Base-by-base conservation (phyloP, 148 eudicot genomes). In the Silene conica region DNA sequence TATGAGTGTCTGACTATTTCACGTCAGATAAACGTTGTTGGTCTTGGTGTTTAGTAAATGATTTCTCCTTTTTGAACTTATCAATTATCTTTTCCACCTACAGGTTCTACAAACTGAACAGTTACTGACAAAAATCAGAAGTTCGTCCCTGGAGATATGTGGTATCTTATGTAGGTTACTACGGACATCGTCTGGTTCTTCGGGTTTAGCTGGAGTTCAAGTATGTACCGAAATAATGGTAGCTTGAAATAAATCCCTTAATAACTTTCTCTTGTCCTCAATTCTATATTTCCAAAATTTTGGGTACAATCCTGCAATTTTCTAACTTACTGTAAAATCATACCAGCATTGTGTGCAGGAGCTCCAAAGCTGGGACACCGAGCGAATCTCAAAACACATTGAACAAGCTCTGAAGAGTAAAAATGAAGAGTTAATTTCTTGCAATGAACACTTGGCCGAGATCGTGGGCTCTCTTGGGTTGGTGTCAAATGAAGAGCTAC, bases 91-190 rank as follows among this genome's bases (percentile, higher is more conserved):
- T 66, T 38, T 77, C 31, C 38, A 6, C 28, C 76, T 69, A 63
- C 89, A 95, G 99, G 91, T 89, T 75, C 63, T 87, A 76, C 87
- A 72, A 81, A 86, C 94, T 79, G 90, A 92, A 79, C 89, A 77
- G 26, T 74, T 87, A 78, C 63, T 95, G 54, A 71, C 78, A 56
- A 86, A 81, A 76, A 89, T 92, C 77, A 91, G 86, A 73, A 87
- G 81, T 20, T 82, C 81, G 76, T 83, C 86, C 62, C 76, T 86
- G 12, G 88, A 88, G 75, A 82, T 90, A 19, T 90, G 87, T 69
- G 50, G 75, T 69, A 79, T 84, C 70, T 72, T 95, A 73, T 83
- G 82, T 83, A 81, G 82, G 86, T 77, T 80, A 63, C 80, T 85
- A 74, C 86, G 85, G 75, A 76, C 87, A 71, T 82, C 86, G 10